A percentile compares a stretch with the other conserved stretches of the same genome.
These are phyloP conservation scores for Penicillium sp. DNA, from an alignment of 2,329 filamentous ascomycete species.

Conservation along the genomic window DNA sequence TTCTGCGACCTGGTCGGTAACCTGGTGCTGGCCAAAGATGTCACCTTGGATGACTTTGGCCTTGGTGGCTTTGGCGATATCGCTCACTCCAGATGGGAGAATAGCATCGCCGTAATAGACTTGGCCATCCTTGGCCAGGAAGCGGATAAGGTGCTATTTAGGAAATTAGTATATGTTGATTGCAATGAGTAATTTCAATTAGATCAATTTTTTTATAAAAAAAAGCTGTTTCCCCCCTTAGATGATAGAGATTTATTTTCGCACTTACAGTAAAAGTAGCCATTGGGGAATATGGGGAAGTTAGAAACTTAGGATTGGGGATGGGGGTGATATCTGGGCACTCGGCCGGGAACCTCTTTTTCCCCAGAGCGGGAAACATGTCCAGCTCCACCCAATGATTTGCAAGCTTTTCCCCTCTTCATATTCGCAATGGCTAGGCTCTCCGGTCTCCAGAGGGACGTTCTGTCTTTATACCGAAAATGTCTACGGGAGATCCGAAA, in stretches of 20 bases:
- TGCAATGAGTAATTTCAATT: background rate
- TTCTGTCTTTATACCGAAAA: slow-evolving; percentile 78
- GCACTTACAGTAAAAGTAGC: slow-evolving; percentile 15
- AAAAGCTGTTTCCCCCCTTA: background rate
- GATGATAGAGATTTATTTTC: too few species aligned
- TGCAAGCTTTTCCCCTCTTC: slow-evolving; percentile 3
- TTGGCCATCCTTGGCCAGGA: slow-evolving; percentile 67
- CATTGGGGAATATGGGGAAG: slow-evolving; percentile 5
- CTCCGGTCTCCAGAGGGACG: slow-evolving; percentile 88
- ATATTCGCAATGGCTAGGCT: slow-evolving; percentile 47
- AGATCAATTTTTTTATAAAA: background rate
- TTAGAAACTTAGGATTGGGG: background rate
- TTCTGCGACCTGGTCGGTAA: slow-evolving; percentile 61
- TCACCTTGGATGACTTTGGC: slow-evolving; percentile 64
- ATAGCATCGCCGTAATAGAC: slow-evolving; percentile 74
- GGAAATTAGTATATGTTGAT: slow-evolving; percentile 1
- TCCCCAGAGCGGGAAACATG: slow-evolving; percentile 23
- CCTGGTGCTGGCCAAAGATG: slow-evolving; percentile 63
- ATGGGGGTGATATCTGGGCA: slow-evolving; percentile 2
- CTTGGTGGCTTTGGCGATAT: slow-evolving; percentile 60
- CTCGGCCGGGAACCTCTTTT: slow-evolving; percentile 28
- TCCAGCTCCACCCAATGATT: slow-evolving; percentile 10
- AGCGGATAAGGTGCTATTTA: slow-evolving; percentile 66
- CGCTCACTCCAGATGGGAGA: slow-evolving; percentile 58
- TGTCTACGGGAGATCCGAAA: slow-evolving; percentile 78